phyloP scores from a whole-genome alignment of 108 stramenopile species.

The Cylindrotheca fusiformis region DNA sequence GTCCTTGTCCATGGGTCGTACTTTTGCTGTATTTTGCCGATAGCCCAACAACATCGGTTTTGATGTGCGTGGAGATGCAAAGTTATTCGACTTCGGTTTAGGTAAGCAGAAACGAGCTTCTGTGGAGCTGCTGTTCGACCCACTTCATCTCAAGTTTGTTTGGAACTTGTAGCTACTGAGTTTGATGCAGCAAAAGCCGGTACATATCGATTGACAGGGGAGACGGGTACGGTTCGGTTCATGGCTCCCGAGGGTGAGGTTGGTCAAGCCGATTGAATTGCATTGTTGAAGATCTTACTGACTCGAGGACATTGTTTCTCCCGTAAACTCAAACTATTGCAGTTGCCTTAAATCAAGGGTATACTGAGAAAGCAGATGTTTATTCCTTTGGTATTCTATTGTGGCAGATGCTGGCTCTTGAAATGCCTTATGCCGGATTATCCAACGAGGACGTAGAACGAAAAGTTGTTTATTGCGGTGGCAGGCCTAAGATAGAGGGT shows the following conservation, averaged over 20 bases:
- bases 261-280: background rate
- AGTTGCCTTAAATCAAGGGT: slow-evolving; percentile 62
- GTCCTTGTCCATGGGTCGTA: background rate
- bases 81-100: slow-evolving; percentile 58
- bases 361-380: slow-evolving; percentile 79
- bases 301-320: background rate
- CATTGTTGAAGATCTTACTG: slow-evolving; percentile 2
- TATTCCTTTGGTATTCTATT: slow-evolving; percentile 79
- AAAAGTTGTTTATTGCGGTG: slow-evolving; percentile 48
- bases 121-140: slow-evolving; percentile 5
- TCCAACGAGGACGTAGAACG: slow-evolving; percentile 12
- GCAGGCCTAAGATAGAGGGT: slow-evolving; percentile 54
- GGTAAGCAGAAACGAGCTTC: background rate
- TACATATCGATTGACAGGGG: slow-evolving; percentile 40
- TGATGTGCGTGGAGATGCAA: slow-evolving; percentile 40
- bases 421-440: slow-evolving; percentile 48
- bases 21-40: no score
- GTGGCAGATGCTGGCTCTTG: slow-evolving; percentile 64
- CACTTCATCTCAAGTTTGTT: slow-evolving; percentile 32
- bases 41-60: slow-evolving; percentile 52
- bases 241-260: slow-evolving; percentile 59
- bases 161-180: slow-evolving; percentile 33
- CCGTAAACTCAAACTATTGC: slow-evolving; percentile 16
- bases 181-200: slow-evolving; percentile 12
- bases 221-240: slow-evolving; percentile 51